Conservation (phyloP, 1,139 yeast genomes). For the Candida gigantensis region DNA sequence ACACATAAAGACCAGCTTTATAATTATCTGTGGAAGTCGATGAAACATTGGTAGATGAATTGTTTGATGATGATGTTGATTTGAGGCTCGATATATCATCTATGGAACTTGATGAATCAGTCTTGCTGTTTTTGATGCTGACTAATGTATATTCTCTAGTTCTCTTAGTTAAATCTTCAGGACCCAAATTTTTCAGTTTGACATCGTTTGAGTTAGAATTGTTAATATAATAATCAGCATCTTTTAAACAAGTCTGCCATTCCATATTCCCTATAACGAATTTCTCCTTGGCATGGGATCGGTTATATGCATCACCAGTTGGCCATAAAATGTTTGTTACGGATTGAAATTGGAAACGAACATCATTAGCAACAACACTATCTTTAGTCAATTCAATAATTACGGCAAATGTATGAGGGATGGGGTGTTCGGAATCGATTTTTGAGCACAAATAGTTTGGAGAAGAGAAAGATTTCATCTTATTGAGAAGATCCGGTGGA, state of each 20-base stretch:
- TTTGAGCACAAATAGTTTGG: slow-evolving; percentile 45
- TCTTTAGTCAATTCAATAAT: slow-evolving; percentile 43
- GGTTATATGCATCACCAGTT: slow-evolving; percentile 52
- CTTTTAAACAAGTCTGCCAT: slow-evolving; percentile 46
- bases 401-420: slow-evolving; percentile 50
- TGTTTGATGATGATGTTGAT: background rate
- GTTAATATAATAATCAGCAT: slow-evolving; percentile 51
- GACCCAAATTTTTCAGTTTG: slow-evolving; percentile 27
- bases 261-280: slow-evolving; percentile 50
- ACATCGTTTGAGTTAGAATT: slow-evolving; percentile 38
- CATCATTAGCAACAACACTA: slow-evolving; percentile 25
- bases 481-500: slow-evolving; percentile 5
- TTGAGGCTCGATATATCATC: slow-evolving; percentile 3
- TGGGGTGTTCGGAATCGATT: slow-evolving; percentile 43
- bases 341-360: slow-evolving; percentile 37
- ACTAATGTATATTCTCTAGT: slow-evolving; percentile 37
- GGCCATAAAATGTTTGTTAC: slow-evolving; percentile 52
- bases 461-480: slow-evolving; percentile 24
- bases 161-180: slow-evolving; percentile 37
- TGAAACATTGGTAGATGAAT: background rate
- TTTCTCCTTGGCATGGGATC: slow-evolving; percentile 41
- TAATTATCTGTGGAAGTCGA: slow-evolving; percentile 20
- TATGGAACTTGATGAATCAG: slow-evolving; percentile 1
- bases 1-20: slow-evolving; percentile 79
- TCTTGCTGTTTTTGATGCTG: slow-evolving; percentile 15